Evolutionary conservation across 176 grass and related monocot genomes (phyloP).

Genomic region (Avena eriantha): DNA sequence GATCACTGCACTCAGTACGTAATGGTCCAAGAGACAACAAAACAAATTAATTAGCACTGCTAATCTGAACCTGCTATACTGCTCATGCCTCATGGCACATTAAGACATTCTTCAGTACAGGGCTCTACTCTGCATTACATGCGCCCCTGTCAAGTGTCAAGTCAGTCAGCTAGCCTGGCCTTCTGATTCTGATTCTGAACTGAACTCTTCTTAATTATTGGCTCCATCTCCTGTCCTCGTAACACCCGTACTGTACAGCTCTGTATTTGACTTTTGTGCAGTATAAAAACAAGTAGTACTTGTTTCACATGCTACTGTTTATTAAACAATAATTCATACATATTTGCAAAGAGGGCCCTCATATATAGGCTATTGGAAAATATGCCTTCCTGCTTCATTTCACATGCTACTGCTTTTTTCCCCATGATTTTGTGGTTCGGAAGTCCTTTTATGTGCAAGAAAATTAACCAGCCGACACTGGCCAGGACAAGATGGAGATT

Average conservation of each 20-base stretch:
- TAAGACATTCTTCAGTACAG: slow-evolving; percentile 50
- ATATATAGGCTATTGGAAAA: background rate
- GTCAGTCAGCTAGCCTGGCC: slow-evolving; percentile 33
- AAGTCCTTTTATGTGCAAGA: background rate
- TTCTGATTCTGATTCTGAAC: slow-evolving; percentile 24
- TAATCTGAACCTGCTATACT: slow-evolving; percentile 42
- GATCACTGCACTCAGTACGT: slow-evolving; percentile 13
- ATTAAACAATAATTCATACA: background rate
- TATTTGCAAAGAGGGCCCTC: background rate
- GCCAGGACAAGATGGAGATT: slow-evolving; percentile 31
- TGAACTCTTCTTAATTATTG: slow-evolving; percentile 27
- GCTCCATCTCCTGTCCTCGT: slow-evolving; percentile 14
- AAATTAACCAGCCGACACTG: slow-evolving; percentile 46
- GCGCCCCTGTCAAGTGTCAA: slow-evolving; percentile 26
- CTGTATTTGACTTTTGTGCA: slow-evolving; percentile 51
- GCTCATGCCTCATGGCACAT: slow-evolving; percentile 36
- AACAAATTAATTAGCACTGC: slow-evolving; percentile 12
- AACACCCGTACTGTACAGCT: slow-evolving; percentile 8
- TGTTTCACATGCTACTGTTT: too few species aligned
- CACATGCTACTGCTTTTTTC: background rate
- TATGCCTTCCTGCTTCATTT: background rate
- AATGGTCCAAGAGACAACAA: slow-evolving; percentile 45
- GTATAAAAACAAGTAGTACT: slow-evolving; percentile 23
- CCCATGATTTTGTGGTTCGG: background rate
- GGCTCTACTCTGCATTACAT: slow-evolving; percentile 17